These are phyloP conservation scores for Penicillium turbatum DNA, from an alignment of 495 filamentous ascomycete genomes.

Conservation along the genomic window DNA sequence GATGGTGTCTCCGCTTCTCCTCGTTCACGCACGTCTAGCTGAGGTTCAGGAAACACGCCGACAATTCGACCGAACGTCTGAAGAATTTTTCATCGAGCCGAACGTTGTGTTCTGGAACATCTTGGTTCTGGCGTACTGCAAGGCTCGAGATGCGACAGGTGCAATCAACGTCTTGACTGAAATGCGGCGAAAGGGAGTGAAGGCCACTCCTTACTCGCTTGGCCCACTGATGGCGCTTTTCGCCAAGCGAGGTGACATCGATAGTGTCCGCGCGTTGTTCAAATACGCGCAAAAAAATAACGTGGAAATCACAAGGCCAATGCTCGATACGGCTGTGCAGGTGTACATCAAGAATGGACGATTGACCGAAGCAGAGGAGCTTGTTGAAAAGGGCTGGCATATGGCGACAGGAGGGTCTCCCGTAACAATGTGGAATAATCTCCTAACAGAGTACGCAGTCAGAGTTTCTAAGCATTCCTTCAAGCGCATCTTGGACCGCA, in stretches of 20 bases:
- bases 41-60: slow-evolving; percentile 53
- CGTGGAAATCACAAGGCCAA: slow-evolving; percentile 42
- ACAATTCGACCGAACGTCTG: slow-evolving; percentile 56
- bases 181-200: slow-evolving; percentile 38
- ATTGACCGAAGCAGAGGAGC: slow-evolving; percentile 54
- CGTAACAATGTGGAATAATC: slow-evolving; percentile 71
- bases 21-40: slow-evolving; percentile 60
- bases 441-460: slow-evolving; percentile 64
- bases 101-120: slow-evolving; percentile 66
- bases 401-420: slow-evolving; percentile 41
- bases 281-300: slow-evolving; percentile 43
- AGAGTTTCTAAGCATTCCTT: slow-evolving; percentile 58
- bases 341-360: slow-evolving; percentile 64
- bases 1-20: slow-evolving; percentile 50
- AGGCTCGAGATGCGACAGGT: slow-evolving; percentile 59
- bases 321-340: slow-evolving; percentile 62
- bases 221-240: slow-evolving; percentile 67
- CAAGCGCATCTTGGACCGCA: slow-evolving; percentile 56
- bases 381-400: slow-evolving; percentile 46
- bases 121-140: slow-evolving; percentile 65
- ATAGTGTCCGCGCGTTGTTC: slow-evolving; percentile 60
- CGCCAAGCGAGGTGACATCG: slow-evolving; percentile 69
- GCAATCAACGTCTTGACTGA: slow-evolving; percentile 56
- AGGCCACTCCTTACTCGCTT: slow-evolving; percentile 57
- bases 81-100: slow-evolving; percentile 51